A percentile compares a stretch with the other conserved stretches of the same genome.
phyloP scores from a whole-genome alignment of 2,329 filamentous ascomycete genomes.

The Xylariomycetidae sp. region DNA sequence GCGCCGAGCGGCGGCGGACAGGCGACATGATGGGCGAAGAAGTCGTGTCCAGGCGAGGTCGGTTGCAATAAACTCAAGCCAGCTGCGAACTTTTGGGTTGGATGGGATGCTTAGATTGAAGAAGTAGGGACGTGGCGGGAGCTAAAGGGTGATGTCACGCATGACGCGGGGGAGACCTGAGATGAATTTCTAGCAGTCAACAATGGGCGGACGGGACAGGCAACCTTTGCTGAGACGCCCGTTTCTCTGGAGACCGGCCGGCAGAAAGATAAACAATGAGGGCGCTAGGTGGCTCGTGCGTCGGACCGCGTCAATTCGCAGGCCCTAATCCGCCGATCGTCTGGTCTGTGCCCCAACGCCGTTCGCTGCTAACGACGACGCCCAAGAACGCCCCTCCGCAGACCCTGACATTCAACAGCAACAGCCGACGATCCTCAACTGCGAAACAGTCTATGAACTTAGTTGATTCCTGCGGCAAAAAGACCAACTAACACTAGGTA shows the following conservation, averaged over 20 bases:
- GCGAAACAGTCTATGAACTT: no score
- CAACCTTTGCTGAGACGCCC: not conserved
- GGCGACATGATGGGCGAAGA: slow-evolving; percentile 24
- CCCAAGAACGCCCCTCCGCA: no score
- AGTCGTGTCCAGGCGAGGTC: slow-evolving; percentile 3
- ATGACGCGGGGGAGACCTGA: slow-evolving; percentile 6
- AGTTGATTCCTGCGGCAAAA: no score
- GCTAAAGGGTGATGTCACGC: slow-evolving; percentile 18
- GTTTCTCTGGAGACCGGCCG: slow-evolving; percentile 9
- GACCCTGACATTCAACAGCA: no score
- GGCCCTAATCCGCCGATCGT: no score
- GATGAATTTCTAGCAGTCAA: slow-evolving; percentile 7
- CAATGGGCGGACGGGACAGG: slow-evolving; percentile 7
- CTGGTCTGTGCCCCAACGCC: no score
- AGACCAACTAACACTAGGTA: no score
- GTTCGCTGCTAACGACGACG: no score
- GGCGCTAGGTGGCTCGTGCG: not conserved
- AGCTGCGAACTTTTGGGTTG: slow-evolving; percentile 8
- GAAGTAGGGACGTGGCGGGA: slow-evolving; percentile 6
- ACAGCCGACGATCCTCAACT: no score
- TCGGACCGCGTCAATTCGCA: no score
- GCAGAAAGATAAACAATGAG: slow-evolving; percentile 6
- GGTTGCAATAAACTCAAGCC: no score
- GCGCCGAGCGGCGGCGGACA: slow-evolving; percentile 34
- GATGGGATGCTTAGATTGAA: slow-evolving; percentile 11